Percentiles rank a stretch among this genome's conserved stretches.
Conservation (phyloP, 805 yeast genomes). For the Metschnikowia lunata region DNA sequence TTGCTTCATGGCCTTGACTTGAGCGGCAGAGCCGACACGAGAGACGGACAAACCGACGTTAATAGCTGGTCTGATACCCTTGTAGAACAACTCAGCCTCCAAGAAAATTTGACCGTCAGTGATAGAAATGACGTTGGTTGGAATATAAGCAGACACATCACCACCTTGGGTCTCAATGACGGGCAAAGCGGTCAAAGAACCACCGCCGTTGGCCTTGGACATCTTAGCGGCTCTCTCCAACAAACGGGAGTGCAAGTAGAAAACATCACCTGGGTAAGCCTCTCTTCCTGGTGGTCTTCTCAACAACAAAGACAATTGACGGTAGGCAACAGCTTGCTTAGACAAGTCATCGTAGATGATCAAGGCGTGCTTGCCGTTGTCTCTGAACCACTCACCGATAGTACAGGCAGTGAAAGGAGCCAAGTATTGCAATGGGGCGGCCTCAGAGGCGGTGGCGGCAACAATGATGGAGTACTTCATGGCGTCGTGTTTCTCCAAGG, state of each 20-base stretch:
- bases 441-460: constrained; percentile 99
- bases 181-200: constrained; percentile 94
- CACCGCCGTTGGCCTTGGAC: constrained; percentile 85
- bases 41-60: constrained; percentile 99
- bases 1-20: constrained; percentile 99
- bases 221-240: constrained; percentile 97
- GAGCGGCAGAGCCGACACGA: constrained; percentile 99
- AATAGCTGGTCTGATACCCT: constrained; percentile 99
- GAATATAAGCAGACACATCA: constrained; percentile 97
- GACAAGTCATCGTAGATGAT: constrained; percentile 97
- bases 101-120: constrained; percentile 98
- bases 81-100: constrained; percentile 99
- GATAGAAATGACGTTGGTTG: constrained; percentile 93
- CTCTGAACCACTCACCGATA: constrained; percentile 99
- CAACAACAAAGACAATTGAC: constrained; percentile 95
- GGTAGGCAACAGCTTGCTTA: constrained; percentile 99
- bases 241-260: constrained; percentile 92
- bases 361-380: constrained; percentile 96
- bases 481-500: constrained; percentile 97
- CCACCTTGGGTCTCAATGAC: constrained; percentile 98
- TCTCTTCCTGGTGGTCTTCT: constrained; percentile 98
- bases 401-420: constrained; percentile 99
- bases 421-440: constrained; percentile 99
- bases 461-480: constrained; percentile 95
- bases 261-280: constrained; percentile 96